Evolutionary conservation across 768 basidiomycete species (phyloP).

Genomic region (Russula sp.): DNA sequence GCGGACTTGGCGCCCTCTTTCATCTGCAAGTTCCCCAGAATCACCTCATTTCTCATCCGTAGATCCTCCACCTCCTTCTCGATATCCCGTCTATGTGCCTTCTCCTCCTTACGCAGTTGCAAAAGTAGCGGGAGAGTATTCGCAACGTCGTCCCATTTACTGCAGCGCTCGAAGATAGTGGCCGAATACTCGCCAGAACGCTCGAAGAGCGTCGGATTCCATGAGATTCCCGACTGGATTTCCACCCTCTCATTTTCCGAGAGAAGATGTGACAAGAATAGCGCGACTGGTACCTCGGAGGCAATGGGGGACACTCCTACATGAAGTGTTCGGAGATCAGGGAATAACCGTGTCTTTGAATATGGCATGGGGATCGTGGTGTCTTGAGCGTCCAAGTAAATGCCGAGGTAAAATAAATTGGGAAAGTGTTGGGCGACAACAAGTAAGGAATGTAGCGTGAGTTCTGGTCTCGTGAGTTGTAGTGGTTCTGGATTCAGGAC

Average conservation of each 20-base stretch:
- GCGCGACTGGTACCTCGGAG: slow-evolving; percentile 22
- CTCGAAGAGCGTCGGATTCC: slow-evolving; percentile 15
- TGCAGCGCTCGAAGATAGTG: slow-evolving; percentile 3
- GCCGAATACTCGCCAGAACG: slow-evolving; percentile 10
- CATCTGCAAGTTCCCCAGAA: slow-evolving; percentile 18
- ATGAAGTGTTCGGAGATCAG: slow-evolving; percentile 17
- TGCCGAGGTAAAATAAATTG: slow-evolving; percentile 19
- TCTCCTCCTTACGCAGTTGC: slow-evolving; percentile 27
- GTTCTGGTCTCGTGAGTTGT: slow-evolving; percentile 16
- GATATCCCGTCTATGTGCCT: slow-evolving; percentile 22
- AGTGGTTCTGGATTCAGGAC: slow-evolving; percentile 29
- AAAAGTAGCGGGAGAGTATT: slow-evolving; percentile 27
- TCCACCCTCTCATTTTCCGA: slow-evolving; percentile 17
- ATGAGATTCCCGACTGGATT: slow-evolving; percentile 22
- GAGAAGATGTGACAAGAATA: slow-evolving; percentile 29
- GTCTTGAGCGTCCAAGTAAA: slow-evolving; percentile 27
- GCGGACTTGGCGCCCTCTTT: neutral
- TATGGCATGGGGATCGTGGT: neutral
- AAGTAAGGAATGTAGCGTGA: slow-evolving; percentile 15
- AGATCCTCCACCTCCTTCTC: slow-evolving; percentile 30
- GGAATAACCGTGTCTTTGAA: slow-evolving; percentile 10
- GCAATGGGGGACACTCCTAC: slow-evolving; percentile 29
- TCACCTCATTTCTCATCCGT: slow-evolving; percentile 30
- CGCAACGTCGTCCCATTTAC: slow-evolving; percentile 23
- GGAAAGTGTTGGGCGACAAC: slow-evolving; percentile 24